Conservation (phyloP, 495 filamentous ascomycete species). For the Aspergillus affinis region DNA sequence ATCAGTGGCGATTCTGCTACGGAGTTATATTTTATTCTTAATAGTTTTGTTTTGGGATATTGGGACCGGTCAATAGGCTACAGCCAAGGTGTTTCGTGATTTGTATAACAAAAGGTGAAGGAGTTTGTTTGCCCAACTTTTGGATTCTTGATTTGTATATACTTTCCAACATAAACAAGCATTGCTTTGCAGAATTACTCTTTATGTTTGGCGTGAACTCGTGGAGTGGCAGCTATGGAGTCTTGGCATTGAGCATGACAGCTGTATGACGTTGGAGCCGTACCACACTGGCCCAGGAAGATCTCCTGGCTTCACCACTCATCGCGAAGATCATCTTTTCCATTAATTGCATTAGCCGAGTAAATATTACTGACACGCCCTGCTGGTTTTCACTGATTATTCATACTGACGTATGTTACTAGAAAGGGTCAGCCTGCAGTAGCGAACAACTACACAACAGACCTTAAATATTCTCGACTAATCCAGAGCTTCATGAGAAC, state of each 20-base stretch:
- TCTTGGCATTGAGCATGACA: not conserved
- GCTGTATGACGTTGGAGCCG: not conserved
- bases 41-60: not conserved
- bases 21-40: not conserved
- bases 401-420: not conserved
- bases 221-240: not conserved
- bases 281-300: not conserved
- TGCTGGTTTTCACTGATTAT: not conserved
- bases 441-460: not conserved
- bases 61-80: not conserved
- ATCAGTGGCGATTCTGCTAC: not conserved
- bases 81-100: not conserved
- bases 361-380: not conserved
- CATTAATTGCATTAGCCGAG: not conserved
- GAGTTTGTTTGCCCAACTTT: not conserved
- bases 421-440: not conserved
- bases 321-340: not conserved
- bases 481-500: not conserved
- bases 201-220: no score
- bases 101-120: slow-evolving; percentile 1
- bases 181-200: not conserved
- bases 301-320: not conserved
- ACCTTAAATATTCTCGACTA: not conserved
- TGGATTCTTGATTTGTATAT: not conserved
- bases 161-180: not conserved